phyloP scores from a whole-genome alignment of 345 rosid species.

The Nasturtium officinale region DNA sequence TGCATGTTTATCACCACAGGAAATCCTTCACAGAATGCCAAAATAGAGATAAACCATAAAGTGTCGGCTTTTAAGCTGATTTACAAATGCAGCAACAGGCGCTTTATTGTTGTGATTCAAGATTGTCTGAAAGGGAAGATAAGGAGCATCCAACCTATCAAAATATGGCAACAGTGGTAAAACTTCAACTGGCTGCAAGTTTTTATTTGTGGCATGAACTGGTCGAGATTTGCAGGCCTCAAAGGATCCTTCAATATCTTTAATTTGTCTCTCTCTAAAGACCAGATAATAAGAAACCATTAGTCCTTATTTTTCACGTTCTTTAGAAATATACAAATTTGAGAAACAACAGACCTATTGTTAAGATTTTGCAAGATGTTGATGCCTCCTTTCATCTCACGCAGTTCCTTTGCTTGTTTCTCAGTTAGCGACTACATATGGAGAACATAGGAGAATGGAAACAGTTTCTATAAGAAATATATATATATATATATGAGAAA shows the following conservation, averaged over 20 bases:
- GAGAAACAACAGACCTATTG: slow-evolving; percentile 61
- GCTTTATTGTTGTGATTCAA: slow-evolving; percentile 1
- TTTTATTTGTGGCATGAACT: slow-evolving; percentile 86
- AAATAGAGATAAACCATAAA: neutral
- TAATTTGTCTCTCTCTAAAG: slow-evolving; percentile 86
- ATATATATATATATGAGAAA: neutral
- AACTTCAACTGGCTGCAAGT: slow-evolving; percentile 70
- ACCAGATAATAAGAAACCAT: slow-evolving; percentile 22
- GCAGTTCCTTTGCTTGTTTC: slow-evolving; percentile 92
- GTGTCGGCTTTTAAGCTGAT: slow-evolving; percentile 6
- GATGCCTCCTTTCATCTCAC: slow-evolving; percentile 77
- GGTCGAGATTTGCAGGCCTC: slow-evolving; percentile 79
- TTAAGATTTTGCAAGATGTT: slow-evolving; percentile 74
- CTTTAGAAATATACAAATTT: slow-evolving; percentile 19
- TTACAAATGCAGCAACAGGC: slow-evolving; percentile 6
- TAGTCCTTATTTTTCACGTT: neutral
- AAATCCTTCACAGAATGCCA: slow-evolving; percentile 18
- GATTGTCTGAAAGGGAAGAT: slow-evolving; percentile 15
- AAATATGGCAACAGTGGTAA: slow-evolving; percentile 87
- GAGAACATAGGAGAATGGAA: slow-evolving; percentile 14
- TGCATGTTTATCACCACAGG: neutral
- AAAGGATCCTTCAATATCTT: slow-evolving; percentile 88
- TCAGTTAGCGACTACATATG: slow-evolving; percentile 84
- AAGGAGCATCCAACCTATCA: slow-evolving; percentile 60
- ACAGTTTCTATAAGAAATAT: slow-evolving; percentile 18